Evolutionary conservation across 148 eudicot genomes (phyloP).

Genomic region (Fallopia convolvulus): DNA sequence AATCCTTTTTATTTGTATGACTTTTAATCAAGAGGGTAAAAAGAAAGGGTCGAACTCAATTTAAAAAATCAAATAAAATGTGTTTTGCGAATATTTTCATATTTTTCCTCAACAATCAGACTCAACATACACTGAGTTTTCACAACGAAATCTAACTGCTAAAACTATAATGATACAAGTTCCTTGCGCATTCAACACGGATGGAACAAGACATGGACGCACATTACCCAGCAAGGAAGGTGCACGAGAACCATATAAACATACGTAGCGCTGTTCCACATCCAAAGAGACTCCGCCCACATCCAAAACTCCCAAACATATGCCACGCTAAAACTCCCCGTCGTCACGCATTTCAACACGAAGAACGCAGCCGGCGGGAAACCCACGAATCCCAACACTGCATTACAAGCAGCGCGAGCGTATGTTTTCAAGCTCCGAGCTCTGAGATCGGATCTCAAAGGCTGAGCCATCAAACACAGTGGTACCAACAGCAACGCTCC

Average conservation of each 20-base stretch:
- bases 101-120: too few species aligned
- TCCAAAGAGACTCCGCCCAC: constrained; percentile 54
- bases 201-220: constrained; percentile 55
- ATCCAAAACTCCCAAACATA: constrained; percentile 32
- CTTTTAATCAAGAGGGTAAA: too few species aligned
- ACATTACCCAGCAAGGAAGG: constrained; percentile 89
- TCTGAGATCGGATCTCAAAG: constrained; percentile 39
- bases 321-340: constrained; percentile 32
- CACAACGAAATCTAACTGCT: not conserved
- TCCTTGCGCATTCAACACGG: constrained; percentile 27
- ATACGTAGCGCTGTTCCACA: constrained; percentile 90
- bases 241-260: constrained; percentile 63
- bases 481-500: constrained; percentile 83
- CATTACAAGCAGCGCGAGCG: constrained; percentile 34
- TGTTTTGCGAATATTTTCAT: too few species aligned
- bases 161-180: not conserved
- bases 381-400: constrained; percentile 34
- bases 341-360: constrained; percentile 39
- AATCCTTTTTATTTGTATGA: too few species aligned
- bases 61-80: too few species aligned
- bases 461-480: constrained; percentile 65
- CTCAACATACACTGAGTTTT: not conserved
- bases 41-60: too few species aligned
- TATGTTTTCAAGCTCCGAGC: constrained; percentile 25
- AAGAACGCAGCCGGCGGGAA: constrained; percentile 66